Evolutionary conservation across 106 monocot genomes (phyloP).

Genomic region (Platanthera zijinensis): DNA sequence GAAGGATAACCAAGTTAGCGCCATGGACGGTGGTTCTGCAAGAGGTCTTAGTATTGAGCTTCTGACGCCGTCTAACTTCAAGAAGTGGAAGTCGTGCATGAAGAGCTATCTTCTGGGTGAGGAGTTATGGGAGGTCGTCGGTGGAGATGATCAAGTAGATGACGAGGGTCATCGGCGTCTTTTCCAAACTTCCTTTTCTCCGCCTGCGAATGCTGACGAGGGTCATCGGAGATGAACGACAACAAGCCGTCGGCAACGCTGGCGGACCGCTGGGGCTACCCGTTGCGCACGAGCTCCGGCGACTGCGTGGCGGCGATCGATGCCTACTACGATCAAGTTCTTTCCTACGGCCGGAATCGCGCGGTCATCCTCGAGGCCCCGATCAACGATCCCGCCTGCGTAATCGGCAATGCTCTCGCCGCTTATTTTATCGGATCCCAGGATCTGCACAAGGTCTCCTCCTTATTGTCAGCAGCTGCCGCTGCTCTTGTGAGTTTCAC

Average conservation of each 20-base stretch:
- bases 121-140: too few species aligned
- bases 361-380: slow-evolving; percentile 7
- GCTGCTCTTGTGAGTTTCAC: neutral
- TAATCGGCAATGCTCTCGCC: slow-evolving; percentile 5
- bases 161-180: too few species aligned
- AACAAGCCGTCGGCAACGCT: neutral
- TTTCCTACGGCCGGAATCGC: slow-evolving; percentile 9
- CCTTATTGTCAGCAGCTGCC: slow-evolving; percentile 1
- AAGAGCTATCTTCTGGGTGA: too few species aligned
- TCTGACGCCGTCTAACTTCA: too few species aligned
- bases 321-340: neutral
- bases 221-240: slow-evolving; percentile 5
- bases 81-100: too few species aligned
- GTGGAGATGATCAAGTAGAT: too few species aligned
- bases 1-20: too few species aligned
- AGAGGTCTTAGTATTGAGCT: too few species aligned
- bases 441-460: neutral
- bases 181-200: neutral
- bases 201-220: neutral
- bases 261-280: slow-evolving; percentile 5
- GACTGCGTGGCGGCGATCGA: slow-evolving; percentile 1
- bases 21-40: too few species aligned
- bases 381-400: slow-evolving; percentile 4
- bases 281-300: slow-evolving; percentile 6
- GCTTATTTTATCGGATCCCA: slow-evolving; percentile 1